A percentile compares a stretch with the other conserved stretches of the same genome.
These are phyloP conservation scores for Camelina neglecta DNA, from an alignment of 345 rosid genomes.

Conservation along the genomic window DNA sequence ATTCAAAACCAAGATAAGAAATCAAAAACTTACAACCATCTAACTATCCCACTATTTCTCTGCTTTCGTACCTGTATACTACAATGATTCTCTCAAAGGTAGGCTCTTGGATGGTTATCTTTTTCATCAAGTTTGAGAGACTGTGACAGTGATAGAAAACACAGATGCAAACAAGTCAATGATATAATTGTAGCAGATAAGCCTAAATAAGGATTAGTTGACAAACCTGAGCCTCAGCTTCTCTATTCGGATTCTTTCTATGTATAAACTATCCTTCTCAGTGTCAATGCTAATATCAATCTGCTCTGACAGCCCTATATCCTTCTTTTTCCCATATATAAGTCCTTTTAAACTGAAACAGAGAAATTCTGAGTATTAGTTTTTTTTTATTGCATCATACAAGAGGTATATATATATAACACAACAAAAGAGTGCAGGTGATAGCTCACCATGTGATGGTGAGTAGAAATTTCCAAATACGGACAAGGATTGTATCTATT, in stretches of 20 bases:
- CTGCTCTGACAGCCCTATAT: conserved; percentile 35
- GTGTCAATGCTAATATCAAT: conserved; percentile 48
- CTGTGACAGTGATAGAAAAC: conserved; percentile 43
- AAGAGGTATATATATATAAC: neutral
- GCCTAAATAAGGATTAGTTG: neutral
- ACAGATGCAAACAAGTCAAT: conserved; percentile 17
- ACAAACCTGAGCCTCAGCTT: conserved; percentile 64
- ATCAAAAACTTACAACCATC: neutral
- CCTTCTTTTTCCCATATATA: conserved; percentile 43
- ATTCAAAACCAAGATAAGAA: conserved; percentile 16
- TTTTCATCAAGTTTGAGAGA: conserved; percentile 55
- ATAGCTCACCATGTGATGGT: conserved; percentile 59
- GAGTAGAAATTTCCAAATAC: conserved; percentile 59
- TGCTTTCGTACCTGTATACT: conserved; percentile 63
- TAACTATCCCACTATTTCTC: neutral
- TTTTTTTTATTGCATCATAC: conserved; percentile 8
- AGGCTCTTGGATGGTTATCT: conserved; percentile 79
- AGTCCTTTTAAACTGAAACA: conserved; percentile 52
- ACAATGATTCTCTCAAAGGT: conserved; percentile 80
- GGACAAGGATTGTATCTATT: conserved; percentile 58
- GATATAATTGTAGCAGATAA: neutral
- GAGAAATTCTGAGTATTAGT: conserved; percentile 1
- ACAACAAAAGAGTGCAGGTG: neutral
- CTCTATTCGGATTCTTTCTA: conserved; percentile 71
- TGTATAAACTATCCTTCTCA: conserved; percentile 48